phyloP scores from a whole-genome alignment of 345 rosid species.

The Melaleuca quinquenervia region DNA sequence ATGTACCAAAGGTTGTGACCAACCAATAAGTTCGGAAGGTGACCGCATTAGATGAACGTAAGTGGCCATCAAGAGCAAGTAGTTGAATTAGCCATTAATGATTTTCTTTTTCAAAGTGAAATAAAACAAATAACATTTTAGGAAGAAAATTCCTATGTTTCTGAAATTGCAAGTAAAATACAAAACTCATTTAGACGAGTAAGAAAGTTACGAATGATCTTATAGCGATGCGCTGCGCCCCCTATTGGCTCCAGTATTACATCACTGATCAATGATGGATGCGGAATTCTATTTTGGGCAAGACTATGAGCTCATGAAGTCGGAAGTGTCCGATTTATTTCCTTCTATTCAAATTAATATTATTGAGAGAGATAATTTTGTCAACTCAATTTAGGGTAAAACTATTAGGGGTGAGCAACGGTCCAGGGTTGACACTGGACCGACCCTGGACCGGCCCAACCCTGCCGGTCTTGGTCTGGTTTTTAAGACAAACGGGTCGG shows the following conservation, averaged over 20 bases:
- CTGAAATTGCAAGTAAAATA: neutral
- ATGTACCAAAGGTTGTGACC: neutral
- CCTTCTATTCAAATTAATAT: fast-evolving
- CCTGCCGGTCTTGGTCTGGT: too few relatives aligned
- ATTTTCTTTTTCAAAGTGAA: neutral
- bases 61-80: neutral
- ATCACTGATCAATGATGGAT: fast-evolving
- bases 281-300: fast-evolving
- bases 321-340: neutral
- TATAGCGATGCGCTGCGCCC: fast-evolving
- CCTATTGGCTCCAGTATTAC: neutral
- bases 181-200: neutral
- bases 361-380: neutral
- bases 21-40: neutral
- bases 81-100: neutral
- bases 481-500: too few relatives aligned
- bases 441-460: too few relatives aligned
- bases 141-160: neutral
- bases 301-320: neutral
- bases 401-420: too few relatives aligned
- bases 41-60: neutral
- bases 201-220: neutral
- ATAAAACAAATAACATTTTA: too few relatives aligned
- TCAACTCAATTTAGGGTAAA: too few relatives aligned
- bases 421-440: too few relatives aligned